phyloP scores from a whole-genome alignment of 2,329 filamentous ascomycete genomes.

The Penicillium sp. region DNA sequence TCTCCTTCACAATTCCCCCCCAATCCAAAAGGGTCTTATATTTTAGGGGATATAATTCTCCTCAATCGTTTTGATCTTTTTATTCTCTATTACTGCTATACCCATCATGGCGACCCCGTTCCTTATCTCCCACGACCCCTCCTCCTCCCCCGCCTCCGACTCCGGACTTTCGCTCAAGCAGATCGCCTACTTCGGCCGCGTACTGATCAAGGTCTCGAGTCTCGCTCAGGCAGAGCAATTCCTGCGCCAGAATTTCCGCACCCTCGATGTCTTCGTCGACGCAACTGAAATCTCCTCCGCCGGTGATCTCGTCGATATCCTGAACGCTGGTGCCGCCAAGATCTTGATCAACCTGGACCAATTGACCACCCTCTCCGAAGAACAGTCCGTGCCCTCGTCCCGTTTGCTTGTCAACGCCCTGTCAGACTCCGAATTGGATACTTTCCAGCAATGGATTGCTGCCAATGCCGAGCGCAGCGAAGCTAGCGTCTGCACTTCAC shows the following conservation, averaged over 20 bases:
- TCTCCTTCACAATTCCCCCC: slow-evolving; percentile 1
- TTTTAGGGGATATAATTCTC: slow-evolving; percentile 15
- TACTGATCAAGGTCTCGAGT: slow-evolving; percentile 46
- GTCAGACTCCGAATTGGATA: slow-evolving; percentile 31
- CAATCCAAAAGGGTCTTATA: not conserved
- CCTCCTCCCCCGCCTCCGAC: slow-evolving; percentile 40
- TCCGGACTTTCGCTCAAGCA: slow-evolving; percentile 46
- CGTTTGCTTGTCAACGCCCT: slow-evolving; percentile 50
- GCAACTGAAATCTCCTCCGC: slow-evolving; percentile 58
- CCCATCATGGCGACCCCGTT: slow-evolving; percentile 36
- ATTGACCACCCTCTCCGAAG: slow-evolving; percentile 47
- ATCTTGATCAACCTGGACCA: slow-evolving; percentile 70
- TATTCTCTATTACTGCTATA: not conserved
- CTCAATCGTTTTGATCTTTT: not conserved
- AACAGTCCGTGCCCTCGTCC: slow-evolving; percentile 46
- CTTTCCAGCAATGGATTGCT: slow-evolving; percentile 35
- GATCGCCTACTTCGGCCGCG: slow-evolving; percentile 52
- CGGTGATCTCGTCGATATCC: slow-evolving; percentile 67
- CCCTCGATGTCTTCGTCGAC: slow-evolving; percentile 62
- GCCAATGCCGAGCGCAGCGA: slow-evolving; percentile 31
- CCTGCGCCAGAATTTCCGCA: slow-evolving; percentile 49
- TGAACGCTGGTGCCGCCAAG: slow-evolving; percentile 76
- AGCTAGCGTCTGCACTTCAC: slow-evolving; percentile 29
- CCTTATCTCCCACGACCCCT: slow-evolving; percentile 36
- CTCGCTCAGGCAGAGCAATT: slow-evolving; percentile 40